Percentiles rank a stretch among this genome's conserved stretches.
Evolutionary conservation across 805 yeast species (phyloP).

Genomic region (Henningerozyma blattae): DNA sequence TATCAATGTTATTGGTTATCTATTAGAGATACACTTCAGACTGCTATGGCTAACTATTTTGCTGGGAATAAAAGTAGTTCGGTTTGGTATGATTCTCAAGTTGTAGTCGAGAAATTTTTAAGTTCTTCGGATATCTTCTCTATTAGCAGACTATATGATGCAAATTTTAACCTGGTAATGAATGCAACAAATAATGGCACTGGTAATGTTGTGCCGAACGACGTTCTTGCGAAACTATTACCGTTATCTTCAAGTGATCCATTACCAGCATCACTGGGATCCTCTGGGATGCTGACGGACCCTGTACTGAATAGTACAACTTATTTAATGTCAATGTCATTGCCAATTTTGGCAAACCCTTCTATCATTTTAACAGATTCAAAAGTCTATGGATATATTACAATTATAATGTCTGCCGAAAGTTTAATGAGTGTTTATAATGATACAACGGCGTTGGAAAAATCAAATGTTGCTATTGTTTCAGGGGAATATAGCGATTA

Average conservation of each 20-base stretch:
- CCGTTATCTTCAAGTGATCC: slow-evolving; percentile 40
- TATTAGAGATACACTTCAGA: slow-evolving; percentile 45
- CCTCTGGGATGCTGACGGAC: slow-evolving; percentile 48
- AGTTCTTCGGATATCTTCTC: slow-evolving; percentile 52
- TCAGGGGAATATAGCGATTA: slow-evolving; percentile 17
- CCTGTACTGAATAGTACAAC: slow-evolving; percentile 40
- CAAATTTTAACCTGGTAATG: slow-evolving; percentile 37
- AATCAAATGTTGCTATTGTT: slow-evolving; percentile 22
- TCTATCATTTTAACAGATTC: slow-evolving; percentile 52
- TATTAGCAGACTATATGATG: slow-evolving; percentile 56
- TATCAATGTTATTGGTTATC: slow-evolving; percentile 61
- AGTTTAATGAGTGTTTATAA: slow-evolving; percentile 29
- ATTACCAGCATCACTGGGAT: slow-evolving; percentile 31
- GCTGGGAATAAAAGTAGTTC: slow-evolving; percentile 59
- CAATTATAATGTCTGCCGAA: slow-evolving; percentile 42
- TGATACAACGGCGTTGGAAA: slow-evolving; percentile 31
- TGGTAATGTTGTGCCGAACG: slow-evolving; percentile 22
- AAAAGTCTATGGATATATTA: slow-evolving; percentile 56
- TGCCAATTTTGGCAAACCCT: slow-evolving; percentile 65
- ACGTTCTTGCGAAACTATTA: slow-evolving; percentile 28
- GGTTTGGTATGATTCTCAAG: slow-evolving; percentile 34
- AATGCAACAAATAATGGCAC: slow-evolving; percentile 31
- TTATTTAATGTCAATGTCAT: slow-evolving; percentile 60
- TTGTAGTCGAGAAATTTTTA: slow-evolving; percentile 47
- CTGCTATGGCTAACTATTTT: slow-evolving; percentile 46